Conservation (phyloP, 371 early-diverging fungal genomes). For the Coemansia sp. region DNA sequence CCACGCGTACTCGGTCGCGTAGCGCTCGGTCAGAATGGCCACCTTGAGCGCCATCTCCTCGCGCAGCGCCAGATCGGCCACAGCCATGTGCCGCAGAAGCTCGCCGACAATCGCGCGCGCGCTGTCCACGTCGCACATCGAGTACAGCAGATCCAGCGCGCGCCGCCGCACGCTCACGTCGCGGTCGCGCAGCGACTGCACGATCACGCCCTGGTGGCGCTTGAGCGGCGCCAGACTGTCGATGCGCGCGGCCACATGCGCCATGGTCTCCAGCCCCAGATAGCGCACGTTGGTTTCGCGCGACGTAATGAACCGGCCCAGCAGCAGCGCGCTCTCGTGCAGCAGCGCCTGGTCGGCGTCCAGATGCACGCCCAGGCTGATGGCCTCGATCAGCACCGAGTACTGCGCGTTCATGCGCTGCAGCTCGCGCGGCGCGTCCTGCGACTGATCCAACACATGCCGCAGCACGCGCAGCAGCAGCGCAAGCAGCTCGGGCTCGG, state of each 20-base stretch:
- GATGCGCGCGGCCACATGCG: constrained; percentile 87
- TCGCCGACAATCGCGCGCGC: constrained; percentile 88
- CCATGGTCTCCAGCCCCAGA: constrained; percentile 94
- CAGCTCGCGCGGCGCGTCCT: constrained; percentile 90
- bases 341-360: constrained; percentile 86
- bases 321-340: constrained; percentile 74
- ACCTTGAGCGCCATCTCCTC: constrained; percentile 98
- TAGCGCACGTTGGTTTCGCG: constrained; percentile 96
- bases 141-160: constrained; percentile 93
- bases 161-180: constrained; percentile 95
- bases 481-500: constrained; percentile 68
- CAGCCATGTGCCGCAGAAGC: constrained; percentile 79
- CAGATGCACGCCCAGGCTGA: constrained; percentile 90
- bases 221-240: constrained; percentile 85
- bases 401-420: constrained; percentile 97
- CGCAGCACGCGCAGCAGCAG: constrained; percentile 70
- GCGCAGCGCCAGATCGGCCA: constrained; percentile 87
- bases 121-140: constrained; percentile 92
- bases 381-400: constrained; percentile 94
- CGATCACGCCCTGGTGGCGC: constrained; percentile 84
- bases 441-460: constrained; percentile 78
- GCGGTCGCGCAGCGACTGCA: constrained; percentile 87
- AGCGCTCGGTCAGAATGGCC: constrained; percentile 96
- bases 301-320: constrained; percentile 85
- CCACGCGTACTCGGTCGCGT: constrained; percentile 95